Evolutionary conservation across 2,329 filamentous ascomycete species (phyloP).

Genomic region (Clarireedia paspali): DNA sequence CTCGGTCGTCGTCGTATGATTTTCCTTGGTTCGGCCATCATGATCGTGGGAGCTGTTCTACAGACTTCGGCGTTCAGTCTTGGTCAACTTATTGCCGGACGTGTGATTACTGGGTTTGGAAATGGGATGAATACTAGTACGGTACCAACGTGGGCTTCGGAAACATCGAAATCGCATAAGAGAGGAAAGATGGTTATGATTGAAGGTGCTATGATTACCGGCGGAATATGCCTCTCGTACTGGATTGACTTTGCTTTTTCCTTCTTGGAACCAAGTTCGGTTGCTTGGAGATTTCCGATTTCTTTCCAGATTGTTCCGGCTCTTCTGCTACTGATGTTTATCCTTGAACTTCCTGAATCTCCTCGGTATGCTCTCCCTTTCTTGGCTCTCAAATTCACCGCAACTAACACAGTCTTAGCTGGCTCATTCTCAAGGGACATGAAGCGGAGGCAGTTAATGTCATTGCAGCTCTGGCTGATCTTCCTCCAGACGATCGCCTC

Average conservation of each 20-base stretch:
- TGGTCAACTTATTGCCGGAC: constrained; percentile 53
- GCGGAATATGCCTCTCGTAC: constrained; percentile 9
- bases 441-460: constrained; percentile 28
- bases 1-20: constrained; percentile 31
- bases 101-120: constrained; percentile 67
- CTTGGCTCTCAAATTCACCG: not conserved
- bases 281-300: constrained; percentile 11
- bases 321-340: constrained; percentile 3
- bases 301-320: constrained; percentile 10
- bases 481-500: constrained; percentile 40
- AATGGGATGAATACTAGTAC: constrained; percentile 52
- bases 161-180: constrained; percentile 9
- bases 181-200: constrained; percentile 12
- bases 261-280: not conserved
- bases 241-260: constrained; percentile 10
- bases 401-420: constrained; percentile 16
- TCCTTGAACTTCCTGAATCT: constrained; percentile 29
- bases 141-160: constrained; percentile 24
- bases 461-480: constrained; percentile 22
- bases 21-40: constrained; percentile 20
- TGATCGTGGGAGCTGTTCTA: constrained; percentile 20
- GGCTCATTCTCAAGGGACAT: constrained; percentile 29
- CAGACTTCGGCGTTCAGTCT: constrained; percentile 36
- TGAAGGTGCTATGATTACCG: constrained; percentile 8
- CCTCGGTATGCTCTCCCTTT: constrained; percentile 15